A percentile compares a stretch with the other conserved stretches of the same genome.
Evolutionary conservation across 2,329 filamentous ascomycete species (phyloP).

Genomic region (Pleomassaria siparia): DNA sequence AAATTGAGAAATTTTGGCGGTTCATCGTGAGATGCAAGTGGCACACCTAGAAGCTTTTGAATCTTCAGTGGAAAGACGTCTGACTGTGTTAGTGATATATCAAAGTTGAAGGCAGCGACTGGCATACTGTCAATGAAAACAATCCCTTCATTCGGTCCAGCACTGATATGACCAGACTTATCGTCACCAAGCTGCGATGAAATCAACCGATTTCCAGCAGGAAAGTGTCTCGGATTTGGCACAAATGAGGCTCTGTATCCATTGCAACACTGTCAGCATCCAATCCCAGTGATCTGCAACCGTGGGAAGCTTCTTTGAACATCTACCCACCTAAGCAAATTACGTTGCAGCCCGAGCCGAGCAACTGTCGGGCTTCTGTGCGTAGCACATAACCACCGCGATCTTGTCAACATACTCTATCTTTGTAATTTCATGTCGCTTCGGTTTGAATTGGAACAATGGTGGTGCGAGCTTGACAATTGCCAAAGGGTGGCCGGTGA

Average conservation of each 20-base stretch:
- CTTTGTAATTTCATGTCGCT: constrained; percentile 1
- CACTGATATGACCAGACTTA: constrained; percentile 79
- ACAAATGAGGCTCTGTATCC: constrained; percentile 15
- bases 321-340: constrained; percentile 23
- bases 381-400: background rate
- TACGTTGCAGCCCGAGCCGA: background rate
- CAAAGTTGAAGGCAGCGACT: constrained; percentile 25
- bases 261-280: constrained; percentile 21
- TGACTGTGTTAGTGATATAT: constrained; percentile 36
- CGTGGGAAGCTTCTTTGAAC: constrained; percentile 12
- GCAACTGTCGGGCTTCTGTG: background rate
- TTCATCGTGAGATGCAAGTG: constrained; percentile 49
- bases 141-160: constrained; percentile 74
- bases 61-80: constrained; percentile 84
- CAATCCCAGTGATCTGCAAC: constrained; percentile 23
- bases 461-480: background rate
- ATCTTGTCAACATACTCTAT: background rate
- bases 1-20: constrained; percentile 54
- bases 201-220: constrained; percentile 22
- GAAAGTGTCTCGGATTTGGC: constrained; percentile 7
- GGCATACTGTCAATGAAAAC: constrained; percentile 84
- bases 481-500: background rate
- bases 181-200: constrained; percentile 58
- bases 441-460: background rate
- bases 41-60: constrained; percentile 60